Base-by-base conservation (phyloP, 306 rosid genomes). In the Dalbergia cultrata region DNA sequence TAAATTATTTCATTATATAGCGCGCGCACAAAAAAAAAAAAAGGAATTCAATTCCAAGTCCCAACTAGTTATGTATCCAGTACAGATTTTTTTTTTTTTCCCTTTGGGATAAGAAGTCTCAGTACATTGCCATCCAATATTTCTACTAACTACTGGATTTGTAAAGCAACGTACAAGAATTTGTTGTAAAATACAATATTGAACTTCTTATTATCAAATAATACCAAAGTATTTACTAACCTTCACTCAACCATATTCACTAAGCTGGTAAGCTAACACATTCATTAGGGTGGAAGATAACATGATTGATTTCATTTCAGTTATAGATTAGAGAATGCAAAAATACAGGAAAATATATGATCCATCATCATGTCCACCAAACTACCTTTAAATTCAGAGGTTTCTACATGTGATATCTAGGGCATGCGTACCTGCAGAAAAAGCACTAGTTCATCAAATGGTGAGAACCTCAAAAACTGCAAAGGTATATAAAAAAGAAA, bases 381-480 rank as follows among this genome's bases (percentile, higher is more conserved):
- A 57, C 83, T 35, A 59, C 80, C 83, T 39, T 67, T 22, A 65
- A 49, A 67, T 58, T 66, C 60, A 72, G 62, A 66, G 39, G 53
- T 66, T 63, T 71, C 75, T 64, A 73, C 41, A 34, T 65, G 76
- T 59, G 73, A 68, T 74, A 73, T 79, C 72, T 50, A 33, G 56
- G n/a, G 35, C 56, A 78, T 78, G 57, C 78, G 65, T 72, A 75
- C 58, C 67, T 62, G 74, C 54, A 72, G 50, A 77, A 57, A 83
- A 58, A 65, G 50, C 59, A 35, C 18, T 63, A 63, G 54, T 43
- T 65, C 34, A 43, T 81, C 71, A 35, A 58, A 67, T 50, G n/a
- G 33, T 17, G 77, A 73, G 76, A 73, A 50, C 39, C 62, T 34
- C 39, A 21, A 21, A 76, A 44, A 35, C 52, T 57, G 69, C 72